phyloP scores from a whole-genome alignment of 129 eudicot species.

The Lonicera japonica region DNA sequence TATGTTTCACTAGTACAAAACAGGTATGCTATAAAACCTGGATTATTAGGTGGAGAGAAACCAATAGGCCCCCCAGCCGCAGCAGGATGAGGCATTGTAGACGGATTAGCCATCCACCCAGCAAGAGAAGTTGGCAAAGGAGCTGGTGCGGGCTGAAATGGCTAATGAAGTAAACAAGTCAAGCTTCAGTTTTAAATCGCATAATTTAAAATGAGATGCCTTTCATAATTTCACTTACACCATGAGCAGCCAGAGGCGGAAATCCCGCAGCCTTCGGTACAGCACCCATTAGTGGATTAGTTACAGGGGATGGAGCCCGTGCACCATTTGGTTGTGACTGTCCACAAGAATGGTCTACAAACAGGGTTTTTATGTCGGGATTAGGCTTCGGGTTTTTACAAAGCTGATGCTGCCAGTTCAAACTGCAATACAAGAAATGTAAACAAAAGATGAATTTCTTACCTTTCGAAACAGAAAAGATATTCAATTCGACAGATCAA shows the following conservation, averaged over 20 bases:
- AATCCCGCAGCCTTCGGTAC: conserved; percentile 58
- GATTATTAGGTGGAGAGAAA: conserved; percentile 46
- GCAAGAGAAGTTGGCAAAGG: conserved; percentile 54
- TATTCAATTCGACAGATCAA: neutral
- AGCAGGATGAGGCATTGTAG: conserved; percentile 61
- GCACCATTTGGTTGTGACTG: conserved; percentile 78
- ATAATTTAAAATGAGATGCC: neutral
- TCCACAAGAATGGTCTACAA: conserved; percentile 81
- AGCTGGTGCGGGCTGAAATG: conserved; percentile 62
- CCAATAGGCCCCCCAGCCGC: conserved; percentile 76
- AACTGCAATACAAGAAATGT: conserved; percentile 39
- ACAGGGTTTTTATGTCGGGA: conserved; percentile 78
- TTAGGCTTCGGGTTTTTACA: conserved; percentile 71
- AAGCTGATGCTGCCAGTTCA: conserved; percentile 91
- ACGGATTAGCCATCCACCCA: conserved; percentile 76
- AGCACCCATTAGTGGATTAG: conserved; percentile 52
- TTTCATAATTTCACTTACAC: conserved; percentile 45
- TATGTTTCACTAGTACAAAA: neutral
- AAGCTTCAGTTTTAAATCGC: conserved; percentile 13
- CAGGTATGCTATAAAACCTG: conserved; percentile 31
- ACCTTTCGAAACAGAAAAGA: neutral
- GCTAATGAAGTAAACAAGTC: conserved; percentile 33
- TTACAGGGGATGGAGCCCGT: conserved; percentile 63
- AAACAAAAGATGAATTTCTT: conserved; percentile 3
- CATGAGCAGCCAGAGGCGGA: conserved; percentile 67